Percentiles rank a stretch among this genome's conserved stretches.
These are phyloP conservation scores for Plasmodium billcollinsi DNA, from an alignment of 169 alveolate species.

Conservation along the genomic window DNA sequence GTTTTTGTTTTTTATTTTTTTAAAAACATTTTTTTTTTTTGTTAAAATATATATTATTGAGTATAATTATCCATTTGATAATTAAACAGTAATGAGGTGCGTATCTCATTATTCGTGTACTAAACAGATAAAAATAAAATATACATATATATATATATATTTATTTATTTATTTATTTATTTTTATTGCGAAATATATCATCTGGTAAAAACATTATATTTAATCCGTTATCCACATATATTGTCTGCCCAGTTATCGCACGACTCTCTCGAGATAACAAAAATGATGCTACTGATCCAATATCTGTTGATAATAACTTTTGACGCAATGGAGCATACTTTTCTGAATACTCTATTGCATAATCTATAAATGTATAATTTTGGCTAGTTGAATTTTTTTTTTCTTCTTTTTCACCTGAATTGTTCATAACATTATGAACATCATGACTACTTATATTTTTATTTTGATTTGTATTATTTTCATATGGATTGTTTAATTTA, in stretches of 20 bases:
- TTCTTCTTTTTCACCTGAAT: constrained; percentile 51
- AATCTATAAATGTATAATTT: constrained; percentile 85
- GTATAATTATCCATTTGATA: too few species aligned
- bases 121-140: too few species aligned
- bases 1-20: too few species aligned
- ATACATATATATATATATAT: neutral
- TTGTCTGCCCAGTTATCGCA: constrained; percentile 83
- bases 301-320: constrained; percentile 79
- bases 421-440: constrained; percentile 1
- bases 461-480: too few species aligned
- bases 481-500: neutral
- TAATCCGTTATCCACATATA: constrained; percentile 86
- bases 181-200: constrained; percentile 40
- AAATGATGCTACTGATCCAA: constrained; percentile 82
- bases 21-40: too few species aligned
- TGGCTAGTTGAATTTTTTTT: constrained; percentile 46
- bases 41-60: too few species aligned
- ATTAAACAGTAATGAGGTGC: too few species aligned
- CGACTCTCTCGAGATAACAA: constrained; percentile 80
- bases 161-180: neutral
- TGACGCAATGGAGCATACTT: constrained; percentile 82
- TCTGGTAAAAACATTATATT: constrained; percentile 80
- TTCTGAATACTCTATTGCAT: constrained; percentile 85
- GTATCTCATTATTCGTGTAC: too few species aligned
- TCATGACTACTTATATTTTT: neutral